Evolutionary conservation across 306 rosid species (phyloP), one percentile per base, ranked within the genome.

Genomic region (Purshia tridentata): DNA sequence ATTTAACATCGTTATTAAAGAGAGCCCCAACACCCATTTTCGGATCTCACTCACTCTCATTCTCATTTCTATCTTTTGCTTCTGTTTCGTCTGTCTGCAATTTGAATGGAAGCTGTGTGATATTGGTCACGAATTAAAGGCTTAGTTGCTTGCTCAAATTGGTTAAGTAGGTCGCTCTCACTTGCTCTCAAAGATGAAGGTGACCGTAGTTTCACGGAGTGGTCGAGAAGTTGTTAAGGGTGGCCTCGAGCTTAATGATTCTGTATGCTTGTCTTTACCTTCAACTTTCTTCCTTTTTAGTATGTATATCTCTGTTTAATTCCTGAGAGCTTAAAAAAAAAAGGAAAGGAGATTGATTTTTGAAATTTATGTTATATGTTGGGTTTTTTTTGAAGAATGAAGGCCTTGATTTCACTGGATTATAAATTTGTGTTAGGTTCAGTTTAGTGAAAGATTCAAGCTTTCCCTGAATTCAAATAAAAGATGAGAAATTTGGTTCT

Each of bases 201-300:
- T 94, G 60, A 41, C 63, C 61, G 86, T 94, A 46, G 93, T 94
- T 81, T 84, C 96, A 15, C 84, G 98, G 65, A 88, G 89, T 77
- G 96, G 99, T 51, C 84, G 86, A 82, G 97, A 94, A 75, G 71
- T 94, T 45, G 45, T 91, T 41, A 90, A 87, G 81, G 97, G 96
- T 40, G 99, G 96, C 77, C 75, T 91, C 74, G 85, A 86, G 82
- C 87, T 94, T 75, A 63, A 58, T 56, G 93, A 91, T 77, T 84
- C 93, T 69, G 99, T 94, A 88, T 54, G 96, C 71, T 41, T 59
- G 62, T 57, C 22, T 67, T 41, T 18, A 50, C 22, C 63, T 9
- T 60, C 12, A 19, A 14, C 10, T 40, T 49, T 70, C 61, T 69
- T 51, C 37, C n/a, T 6, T 8, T 14, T 22, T 18, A 2, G 6